Base-by-base conservation (phyloP, 2,329 filamentous ascomycete genomes). In the Esteya vermicola region DNA sequence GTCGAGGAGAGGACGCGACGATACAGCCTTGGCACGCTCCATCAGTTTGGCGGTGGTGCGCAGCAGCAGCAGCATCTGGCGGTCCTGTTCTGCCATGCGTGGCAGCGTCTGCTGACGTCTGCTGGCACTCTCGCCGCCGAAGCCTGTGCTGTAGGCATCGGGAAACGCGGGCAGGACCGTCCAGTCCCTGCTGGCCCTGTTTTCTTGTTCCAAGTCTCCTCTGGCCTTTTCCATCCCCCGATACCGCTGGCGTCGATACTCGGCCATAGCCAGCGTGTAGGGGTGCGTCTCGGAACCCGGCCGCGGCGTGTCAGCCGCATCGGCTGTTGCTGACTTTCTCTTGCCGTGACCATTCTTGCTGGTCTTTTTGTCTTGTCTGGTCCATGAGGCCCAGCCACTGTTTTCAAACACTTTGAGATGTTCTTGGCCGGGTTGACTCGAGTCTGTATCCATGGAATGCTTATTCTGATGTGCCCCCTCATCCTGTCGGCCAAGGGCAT, bases 1-100 rank as follows among this genome's bases (percentile, higher is more conserved):
- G 1, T 25, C 16, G 10, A 62, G 40, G 26, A 62, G 45, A 31
- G 36, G 39, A 14, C 59, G 47, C 10, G 56, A 55, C 21, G 51
- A 48, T 10, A 51, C 45, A 9, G 36, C 32, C 2, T 21, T 18
- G 1, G 52, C 50, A 1, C 48, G 47, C 23, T 47, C 36, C 28
- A 62, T 45, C 16, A 52, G 42, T 19, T 50, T 43, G 20, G 47
- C 42, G 3, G 53, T 46, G 1, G 35, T 47, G 7, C 43, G 41
- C 35, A 58, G 51, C 42, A 53, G 44, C 13, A 46, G 44, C 34
- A 57, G 48, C 39, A 55, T 50, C 19, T 51, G 45, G 31, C 51
- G 43, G 10, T 52, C 51, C 10, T 48, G 43, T 23, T 60, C 48
- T 10, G 43, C 41, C 1, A 39, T 12, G 2, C 48, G 39, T 45